These are phyloP conservation scores for Ambrosia artemisiifolia DNA, from an alignment of 129 eudicot species.

Conservation along the genomic window DNA sequence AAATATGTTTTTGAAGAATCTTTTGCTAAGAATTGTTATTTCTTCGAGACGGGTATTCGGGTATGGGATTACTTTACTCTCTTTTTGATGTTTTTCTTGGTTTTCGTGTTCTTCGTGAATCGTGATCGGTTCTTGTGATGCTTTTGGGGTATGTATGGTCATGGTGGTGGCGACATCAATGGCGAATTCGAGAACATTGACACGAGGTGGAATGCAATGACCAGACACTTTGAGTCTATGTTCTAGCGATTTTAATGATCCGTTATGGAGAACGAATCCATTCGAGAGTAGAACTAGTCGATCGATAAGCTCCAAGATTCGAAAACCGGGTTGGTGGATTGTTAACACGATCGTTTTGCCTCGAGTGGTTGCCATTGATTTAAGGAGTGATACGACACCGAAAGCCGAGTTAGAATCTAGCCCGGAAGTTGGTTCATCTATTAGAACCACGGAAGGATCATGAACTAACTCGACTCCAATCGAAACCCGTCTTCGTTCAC, in stretches of 20 bases:
- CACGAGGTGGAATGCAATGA: conserved; percentile 55
- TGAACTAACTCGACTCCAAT: conserved; percentile 92
- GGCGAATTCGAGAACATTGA: conserved; percentile 92
- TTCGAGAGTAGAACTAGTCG: conserved; percentile 69
- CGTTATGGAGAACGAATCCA: conserved; percentile 72
- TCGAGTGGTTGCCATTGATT: conserved; percentile 48
- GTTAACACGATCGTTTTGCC: conserved; percentile 73
- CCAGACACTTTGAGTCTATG: conserved; percentile 58
- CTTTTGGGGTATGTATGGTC: conserved; percentile 30
- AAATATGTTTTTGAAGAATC: conserved; percentile 76
- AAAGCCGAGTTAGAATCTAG: conserved; percentile 83
- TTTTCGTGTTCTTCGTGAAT: conserved; percentile 2
- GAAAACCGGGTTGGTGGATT: conserved; percentile 89
- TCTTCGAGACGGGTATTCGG: conserved; percentile 58
- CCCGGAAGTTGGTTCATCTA: conserved; percentile 95
- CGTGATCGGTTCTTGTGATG: conserved; percentile 9
- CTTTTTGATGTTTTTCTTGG: conserved; percentile 1
- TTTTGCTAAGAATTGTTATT: conserved; percentile 49
- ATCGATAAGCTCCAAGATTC: conserved; percentile 77
- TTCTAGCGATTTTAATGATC: conserved; percentile 61
- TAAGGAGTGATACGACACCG: conserved; percentile 60
- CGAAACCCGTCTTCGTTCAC: conserved; percentile 79
- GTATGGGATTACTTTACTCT: conserved; percentile 13
- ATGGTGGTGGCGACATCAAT: conserved; percentile 57
- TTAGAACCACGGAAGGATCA: conserved; percentile 62